Evolutionary conservation across 192 early-diverging fungal genomes (phyloP), one percentile per base, ranked within the genome.

Genomic region (Linnemannia elongata): DNA sequence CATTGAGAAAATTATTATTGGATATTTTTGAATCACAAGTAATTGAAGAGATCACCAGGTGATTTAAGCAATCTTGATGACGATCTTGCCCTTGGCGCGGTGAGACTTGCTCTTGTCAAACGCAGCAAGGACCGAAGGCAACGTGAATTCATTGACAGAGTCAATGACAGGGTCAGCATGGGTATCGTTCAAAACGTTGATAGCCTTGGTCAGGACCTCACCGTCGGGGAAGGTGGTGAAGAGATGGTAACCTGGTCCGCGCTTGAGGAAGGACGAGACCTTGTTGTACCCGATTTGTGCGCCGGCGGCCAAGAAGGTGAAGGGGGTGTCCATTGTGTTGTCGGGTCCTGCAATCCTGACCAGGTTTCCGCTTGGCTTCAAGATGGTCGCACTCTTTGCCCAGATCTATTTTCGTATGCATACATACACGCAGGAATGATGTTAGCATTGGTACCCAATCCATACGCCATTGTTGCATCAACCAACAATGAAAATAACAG

Each of bases 71-170:
- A 87, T 77, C 22, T 74, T 75, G 68, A 87, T 41, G 6, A 81
- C 72, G 39, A 87, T 27, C 63, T 87, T 87, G 55, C 84, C 84
- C 49, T 70, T 87, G 71, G 79, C 57, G 30, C 79, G 60, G 15
- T 24, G 22, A 6, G 79, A 78, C 42, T 27, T 10, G 30, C 84
- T 87, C 76, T 71, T 78, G 1, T 77, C 84, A 75, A 78, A 75
- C 0, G 84, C 84, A 4, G 13, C 47, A 30, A 87, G 41, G 20
- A 87, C 76, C 47, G 78, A 69, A 2, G 60, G 63, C 17, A 87
- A 39, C 1, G 55, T 75, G n/a, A 87, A 87, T 3, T 74, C 49
- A 17, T 75, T 36, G 6, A 78, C 75, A 68, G 76, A 69, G 15
- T 87, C 84, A 38, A 87, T 78, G 6, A 74, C 63, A 24, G 84